phyloP scores from a whole-genome alignment of 2,329 filamentous ascomycete genomes.

The Cladosporium sp. region DNA sequence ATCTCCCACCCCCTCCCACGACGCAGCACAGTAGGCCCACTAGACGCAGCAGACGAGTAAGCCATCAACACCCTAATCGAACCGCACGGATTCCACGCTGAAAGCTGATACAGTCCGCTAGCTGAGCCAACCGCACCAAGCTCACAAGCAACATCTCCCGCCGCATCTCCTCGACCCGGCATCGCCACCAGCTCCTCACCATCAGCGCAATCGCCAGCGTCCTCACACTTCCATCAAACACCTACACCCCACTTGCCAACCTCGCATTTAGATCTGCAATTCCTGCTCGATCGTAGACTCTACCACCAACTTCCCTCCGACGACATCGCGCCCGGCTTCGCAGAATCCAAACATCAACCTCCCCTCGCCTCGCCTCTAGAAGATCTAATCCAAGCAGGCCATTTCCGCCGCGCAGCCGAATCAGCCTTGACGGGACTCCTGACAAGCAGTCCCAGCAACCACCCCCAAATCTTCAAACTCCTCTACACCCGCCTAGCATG shows the following conservation, averaged over 20 bases:
- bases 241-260: background rate
- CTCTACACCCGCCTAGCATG: constrained; percentile 78
- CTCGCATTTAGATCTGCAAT: constrained; percentile 65
- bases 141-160: constrained; percentile 24
- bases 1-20: constrained; percentile 46
- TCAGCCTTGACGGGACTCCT: constrained; percentile 39
- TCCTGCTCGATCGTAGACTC: constrained; percentile 71
- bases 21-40: constrained; percentile 70
- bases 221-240: constrained; percentile 12
- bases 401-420: constrained; percentile 63
- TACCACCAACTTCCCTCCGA: constrained; percentile 72
- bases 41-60: constrained; percentile 68
- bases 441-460: constrained; percentile 49
- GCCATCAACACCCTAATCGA: constrained; percentile 27
- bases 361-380: constrained; percentile 59
- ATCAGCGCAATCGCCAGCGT: constrained; percentile 18
- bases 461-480: constrained; percentile 65
- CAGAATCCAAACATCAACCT: constrained; percentile 62
- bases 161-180: constrained; percentile 9
- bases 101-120: constrained; percentile 24
- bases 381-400: constrained; percentile 63
- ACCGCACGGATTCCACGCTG: constrained; percentile 14
- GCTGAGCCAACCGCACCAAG: constrained; percentile 16
- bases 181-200: constrained; percentile 9
- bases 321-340: constrained; percentile 61